These are phyloP conservation scores for Ogataea chonburiensis DNA, from an alignment of 805 yeast species.

Conservation along the genomic window DNA sequence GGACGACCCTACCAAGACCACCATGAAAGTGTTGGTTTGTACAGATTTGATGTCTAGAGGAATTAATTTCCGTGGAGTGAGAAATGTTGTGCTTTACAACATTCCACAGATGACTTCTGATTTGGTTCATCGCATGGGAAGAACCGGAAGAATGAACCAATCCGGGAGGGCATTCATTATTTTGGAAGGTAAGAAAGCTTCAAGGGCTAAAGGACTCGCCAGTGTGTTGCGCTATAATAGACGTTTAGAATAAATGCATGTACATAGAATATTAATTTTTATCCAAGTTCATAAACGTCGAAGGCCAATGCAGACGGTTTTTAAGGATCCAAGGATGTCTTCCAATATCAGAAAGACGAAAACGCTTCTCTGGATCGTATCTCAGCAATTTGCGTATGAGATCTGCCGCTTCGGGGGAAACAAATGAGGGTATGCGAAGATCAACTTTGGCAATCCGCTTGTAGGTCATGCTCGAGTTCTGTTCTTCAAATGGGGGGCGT, in stretches of 20 bases:
- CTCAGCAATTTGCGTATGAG: constrained; percentile 62
- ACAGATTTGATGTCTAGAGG: constrained; percentile 93
- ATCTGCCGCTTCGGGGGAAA: constrained; percentile 75
- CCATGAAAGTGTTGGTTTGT: constrained; percentile 70
- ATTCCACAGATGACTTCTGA: constrained; percentile 84
- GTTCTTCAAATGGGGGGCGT: constrained; percentile 88
- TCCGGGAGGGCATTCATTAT: constrained; percentile 85
- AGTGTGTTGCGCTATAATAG: constrained; percentile 57
- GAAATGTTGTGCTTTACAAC: constrained; percentile 81
- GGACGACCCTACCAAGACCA: constrained; percentile 32
- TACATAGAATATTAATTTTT: constrained; percentile 5
- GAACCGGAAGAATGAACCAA: constrained; percentile 91
- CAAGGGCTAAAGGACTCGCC: constrained; percentile 82
- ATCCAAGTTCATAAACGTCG: constrained; percentile 13
- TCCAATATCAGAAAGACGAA: constrained; percentile 57
- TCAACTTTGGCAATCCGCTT: constrained; percentile 78
- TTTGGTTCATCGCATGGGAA: constrained; percentile 85
- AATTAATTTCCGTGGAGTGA: constrained; percentile 74
- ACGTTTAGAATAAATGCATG: constrained; percentile 29
- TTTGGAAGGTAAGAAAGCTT: constrained; percentile 62
- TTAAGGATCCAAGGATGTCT: constrained; percentile 82
- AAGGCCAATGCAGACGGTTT: constrained; percentile 61
- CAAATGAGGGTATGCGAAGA: constrained; percentile 64
- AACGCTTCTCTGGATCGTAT: constrained; percentile 67
- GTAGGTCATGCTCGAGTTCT: constrained; percentile 73